A percentile compares a stretch with the other conserved stretches of the same genome.
These are phyloP conservation scores for Paecilomyces dactylethromorphus DNA, from an alignment of 2,329 filamentous ascomycete species.

Conservation along the genomic window DNA sequence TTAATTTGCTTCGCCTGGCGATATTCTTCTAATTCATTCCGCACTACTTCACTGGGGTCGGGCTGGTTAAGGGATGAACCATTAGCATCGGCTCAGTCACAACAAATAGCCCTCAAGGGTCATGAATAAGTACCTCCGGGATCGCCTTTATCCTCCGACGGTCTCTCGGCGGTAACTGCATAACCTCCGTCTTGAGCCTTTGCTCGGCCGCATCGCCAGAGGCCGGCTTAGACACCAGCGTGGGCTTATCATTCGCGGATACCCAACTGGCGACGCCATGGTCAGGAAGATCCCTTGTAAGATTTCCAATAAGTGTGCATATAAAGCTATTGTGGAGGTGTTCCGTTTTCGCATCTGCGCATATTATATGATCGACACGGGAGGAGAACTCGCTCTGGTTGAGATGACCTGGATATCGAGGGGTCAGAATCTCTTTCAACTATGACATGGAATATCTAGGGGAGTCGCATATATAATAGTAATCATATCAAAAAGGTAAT, in stretches of 20 bases:
- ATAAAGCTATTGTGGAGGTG: constrained; percentile 59
- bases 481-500: constrained; percentile 6
- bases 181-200: constrained; percentile 57
- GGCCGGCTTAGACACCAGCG: constrained; percentile 42
- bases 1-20: constrained; percentile 43
- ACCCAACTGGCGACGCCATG: constrained; percentile 60
- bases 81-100: constrained; percentile 6
- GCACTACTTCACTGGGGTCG: constrained; percentile 24
- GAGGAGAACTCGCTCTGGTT: constrained; percentile 56
- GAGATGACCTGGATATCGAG: constrained; percentile 41
- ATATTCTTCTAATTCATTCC: constrained; percentile 36
- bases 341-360: constrained; percentile 44
- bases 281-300: constrained; percentile 54
- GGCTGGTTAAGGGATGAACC: constrained; percentile 17
- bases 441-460: neutral
- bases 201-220: constrained; percentile 58
- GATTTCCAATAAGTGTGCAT: constrained; percentile 53
- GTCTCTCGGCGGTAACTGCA: constrained; percentile 55
- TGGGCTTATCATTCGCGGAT: constrained; percentile 51
- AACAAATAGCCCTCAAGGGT: neutral
- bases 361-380: constrained; percentile 51
- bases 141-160: constrained; percentile 52
- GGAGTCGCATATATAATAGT: neutral
- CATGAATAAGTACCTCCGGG: constrained; percentile 34
- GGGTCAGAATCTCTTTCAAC: constrained; percentile 9